Evolutionary conservation across 2,329 filamentous ascomycete genomes (phyloP).

Genomic region (Clarireedia hainanense): DNA sequence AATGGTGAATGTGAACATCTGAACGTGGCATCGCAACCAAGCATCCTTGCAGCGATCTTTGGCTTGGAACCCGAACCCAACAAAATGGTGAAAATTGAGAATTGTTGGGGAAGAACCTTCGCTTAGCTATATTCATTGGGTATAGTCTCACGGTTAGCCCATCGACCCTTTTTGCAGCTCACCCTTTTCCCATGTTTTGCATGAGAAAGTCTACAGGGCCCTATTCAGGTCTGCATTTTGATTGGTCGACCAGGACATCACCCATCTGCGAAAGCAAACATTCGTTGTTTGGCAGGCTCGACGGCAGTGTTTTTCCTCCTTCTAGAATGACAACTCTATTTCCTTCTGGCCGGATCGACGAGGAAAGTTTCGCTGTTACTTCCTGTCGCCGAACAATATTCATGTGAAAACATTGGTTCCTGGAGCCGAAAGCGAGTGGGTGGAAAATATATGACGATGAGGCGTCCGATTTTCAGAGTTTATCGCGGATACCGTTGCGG

Average conservation of each 20-base stretch:
- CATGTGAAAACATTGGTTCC: too few species aligned
- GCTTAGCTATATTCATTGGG: not conserved
- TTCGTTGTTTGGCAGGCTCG: not conserved
- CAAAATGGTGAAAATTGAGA: not conserved
- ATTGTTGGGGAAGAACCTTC: conserved; percentile 8
- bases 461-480: too few species aligned
- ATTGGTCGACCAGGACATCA: conserved; percentile 6
- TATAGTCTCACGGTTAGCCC: not conserved
- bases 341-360: too few species aligned
- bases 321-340: too few species aligned
- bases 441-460: too few species aligned
- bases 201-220: too few species aligned
- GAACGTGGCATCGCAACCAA: not conserved
- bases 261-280: not conserved
- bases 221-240: not conserved
- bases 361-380: too few species aligned
- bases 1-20: not conserved
- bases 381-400: too few species aligned
- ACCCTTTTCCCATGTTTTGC: not conserved
- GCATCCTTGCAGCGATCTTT: conserved; percentile 5
- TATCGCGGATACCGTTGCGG: too few species aligned
- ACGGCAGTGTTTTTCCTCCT: too few species aligned
- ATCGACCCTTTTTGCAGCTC: not conserved
- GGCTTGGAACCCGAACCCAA: not conserved
- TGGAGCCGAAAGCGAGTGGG: too few species aligned